Conservation (phyloP, 2,329 filamentous ascomycete genomes). For the Zalaria sp. region DNA sequence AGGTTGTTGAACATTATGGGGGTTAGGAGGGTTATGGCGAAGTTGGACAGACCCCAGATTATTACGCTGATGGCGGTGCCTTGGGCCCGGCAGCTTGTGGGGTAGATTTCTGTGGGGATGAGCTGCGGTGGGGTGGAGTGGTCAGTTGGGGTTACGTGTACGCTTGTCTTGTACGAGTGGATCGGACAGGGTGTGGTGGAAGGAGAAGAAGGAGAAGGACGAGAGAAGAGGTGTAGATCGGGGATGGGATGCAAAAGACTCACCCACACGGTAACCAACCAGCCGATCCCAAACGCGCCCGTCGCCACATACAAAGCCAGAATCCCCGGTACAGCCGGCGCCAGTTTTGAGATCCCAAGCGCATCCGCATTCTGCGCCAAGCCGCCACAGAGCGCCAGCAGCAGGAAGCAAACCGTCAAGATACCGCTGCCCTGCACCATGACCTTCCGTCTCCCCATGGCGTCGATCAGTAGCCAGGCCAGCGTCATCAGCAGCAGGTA, state of each 20-base stretch:
- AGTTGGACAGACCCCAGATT: slow-evolving; percentile 45
- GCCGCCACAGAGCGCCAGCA: slow-evolving; percentile 38
- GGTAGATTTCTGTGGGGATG: slow-evolving; percentile 45
- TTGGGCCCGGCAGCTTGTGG: slow-evolving; percentile 39
- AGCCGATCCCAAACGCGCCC: slow-evolving; percentile 45
- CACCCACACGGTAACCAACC: slow-evolving; percentile 43
- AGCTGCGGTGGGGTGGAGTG: slow-evolving; percentile 14
- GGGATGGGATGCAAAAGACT: not conserved
- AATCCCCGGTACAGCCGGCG: slow-evolving; percentile 36
- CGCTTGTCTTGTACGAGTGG: not conserved
- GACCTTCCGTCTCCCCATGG: slow-evolving; percentile 38
- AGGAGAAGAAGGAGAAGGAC: not conserved
- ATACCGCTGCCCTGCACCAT: slow-evolving; percentile 39
- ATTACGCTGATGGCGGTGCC: slow-evolving; percentile 41
- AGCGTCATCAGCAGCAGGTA: slow-evolving; percentile 49
- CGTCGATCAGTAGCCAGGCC: slow-evolving; percentile 46
- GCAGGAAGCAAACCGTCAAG: slow-evolving; percentile 34
- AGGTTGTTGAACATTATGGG: slow-evolving; percentile 47
- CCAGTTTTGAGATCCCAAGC: slow-evolving; percentile 24
- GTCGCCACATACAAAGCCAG: slow-evolving; percentile 43
- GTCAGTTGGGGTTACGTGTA: not conserved
- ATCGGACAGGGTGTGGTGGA: not conserved
- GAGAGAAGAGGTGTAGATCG: not conserved
- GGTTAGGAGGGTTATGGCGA: slow-evolving; percentile 41
- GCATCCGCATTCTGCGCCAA: slow-evolving; percentile 27